These are phyloP conservation scores for Lasiodiplodia hormozganensis DNA, from an alignment of 2,329 filamentous ascomycete species.

Conservation along the genomic window DNA sequence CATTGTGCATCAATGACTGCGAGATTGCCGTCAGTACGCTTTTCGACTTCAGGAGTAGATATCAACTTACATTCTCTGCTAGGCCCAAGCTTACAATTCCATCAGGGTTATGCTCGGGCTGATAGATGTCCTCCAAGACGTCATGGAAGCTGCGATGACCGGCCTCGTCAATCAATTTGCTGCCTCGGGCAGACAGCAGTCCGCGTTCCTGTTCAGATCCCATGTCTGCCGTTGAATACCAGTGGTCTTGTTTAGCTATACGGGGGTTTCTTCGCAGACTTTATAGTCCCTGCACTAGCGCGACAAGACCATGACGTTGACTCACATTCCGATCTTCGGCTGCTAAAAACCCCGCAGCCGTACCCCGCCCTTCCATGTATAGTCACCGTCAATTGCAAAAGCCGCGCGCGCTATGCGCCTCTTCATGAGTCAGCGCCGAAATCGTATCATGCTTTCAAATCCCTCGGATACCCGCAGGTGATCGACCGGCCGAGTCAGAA, in stretches of 20 bases:
- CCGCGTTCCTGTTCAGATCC: neutral
- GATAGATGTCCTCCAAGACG: constrained; percentile 54
- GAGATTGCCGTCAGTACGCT: neutral
- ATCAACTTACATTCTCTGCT: constrained; percentile 54
- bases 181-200: neutral
- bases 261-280: neutral
- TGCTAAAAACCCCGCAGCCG: neutral
- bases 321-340: constrained; percentile 2
- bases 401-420: neutral
- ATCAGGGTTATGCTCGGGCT: constrained; percentile 49
- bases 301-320: neutral
- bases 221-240: neutral
- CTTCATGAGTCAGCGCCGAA: too few species aligned
- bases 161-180: neutral
- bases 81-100: constrained; percentile 60
- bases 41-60: neutral
- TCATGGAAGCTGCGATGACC: constrained; percentile 33
- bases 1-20: constrained; percentile 55
- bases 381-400: neutral
- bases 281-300: neutral
- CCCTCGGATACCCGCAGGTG: too few species aligned
- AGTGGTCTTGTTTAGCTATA: too few species aligned
- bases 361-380: constrained; percentile 1
- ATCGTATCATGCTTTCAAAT: too few species aligned
- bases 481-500: too few species aligned